These are phyloP conservation scores for Ichthyophonus hoferi DNA, from an alignment of 208 protist species.

Conservation along the genomic window DNA sequence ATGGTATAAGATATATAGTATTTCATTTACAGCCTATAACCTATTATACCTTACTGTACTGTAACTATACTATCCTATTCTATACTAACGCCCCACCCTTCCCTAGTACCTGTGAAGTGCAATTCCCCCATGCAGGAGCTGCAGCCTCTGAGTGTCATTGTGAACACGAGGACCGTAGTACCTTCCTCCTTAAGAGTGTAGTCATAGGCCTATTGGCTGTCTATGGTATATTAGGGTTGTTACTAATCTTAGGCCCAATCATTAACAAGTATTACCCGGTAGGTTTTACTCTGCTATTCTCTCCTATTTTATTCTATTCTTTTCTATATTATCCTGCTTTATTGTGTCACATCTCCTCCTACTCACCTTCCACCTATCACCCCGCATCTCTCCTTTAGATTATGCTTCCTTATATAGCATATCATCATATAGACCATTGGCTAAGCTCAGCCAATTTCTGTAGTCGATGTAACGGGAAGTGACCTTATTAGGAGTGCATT, in stretches of 20 bases:
- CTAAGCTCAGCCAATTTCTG: too few species aligned
- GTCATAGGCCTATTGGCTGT: neutral
- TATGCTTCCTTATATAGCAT: neutral
- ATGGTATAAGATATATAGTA: too few species aligned
- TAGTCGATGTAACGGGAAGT: too few species aligned
- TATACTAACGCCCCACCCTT: too few species aligned
- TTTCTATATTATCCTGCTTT: neutral
- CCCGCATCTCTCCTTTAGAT: neutral
- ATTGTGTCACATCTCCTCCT: neutral
- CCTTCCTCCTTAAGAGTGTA: neutral
- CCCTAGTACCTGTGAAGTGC: neutral
- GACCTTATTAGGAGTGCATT: too few species aligned
- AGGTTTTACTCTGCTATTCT: neutral
- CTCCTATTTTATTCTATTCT: neutral
- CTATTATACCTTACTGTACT: too few species aligned
- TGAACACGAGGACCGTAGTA: neutral
- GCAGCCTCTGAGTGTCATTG: neutral
- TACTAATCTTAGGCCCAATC: neutral
- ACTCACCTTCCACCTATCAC: neutral
- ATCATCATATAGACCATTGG: neutral
- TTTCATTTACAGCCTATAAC: too few species aligned
- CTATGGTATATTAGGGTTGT: neutral
- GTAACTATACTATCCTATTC: too few species aligned
- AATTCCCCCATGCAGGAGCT: neutral
- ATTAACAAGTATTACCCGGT: neutral